phyloP scores from a whole-genome alignment of 2,329 filamentous ascomycete genomes.

The Fusarium sp. region DNA sequence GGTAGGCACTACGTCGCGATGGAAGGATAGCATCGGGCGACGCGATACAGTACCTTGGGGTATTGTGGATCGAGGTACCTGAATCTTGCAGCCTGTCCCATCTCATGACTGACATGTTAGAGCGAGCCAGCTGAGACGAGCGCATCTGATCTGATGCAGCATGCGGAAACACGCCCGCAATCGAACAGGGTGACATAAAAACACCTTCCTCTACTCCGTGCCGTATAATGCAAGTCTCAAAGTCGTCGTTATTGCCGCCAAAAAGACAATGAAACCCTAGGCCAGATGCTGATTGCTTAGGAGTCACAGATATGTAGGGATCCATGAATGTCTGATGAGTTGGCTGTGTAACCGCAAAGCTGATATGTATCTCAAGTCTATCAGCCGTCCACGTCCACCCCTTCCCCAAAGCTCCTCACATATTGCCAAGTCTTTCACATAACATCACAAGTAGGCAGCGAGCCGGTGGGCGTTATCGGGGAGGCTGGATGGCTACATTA shows the following conservation, averaged over 20 bases:
- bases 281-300: slow-evolving; percentile 18
- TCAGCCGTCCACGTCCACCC: slow-evolving; percentile 6
- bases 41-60: slow-evolving; percentile 18
- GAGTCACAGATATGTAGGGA: slow-evolving; percentile 26
- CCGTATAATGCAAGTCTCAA: slow-evolving; percentile 13
- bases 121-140: slow-evolving; percentile 20
- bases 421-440: slow-evolving; percentile 24
- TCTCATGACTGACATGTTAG: slow-evolving; percentile 28
- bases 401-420: slow-evolving; percentile 14
- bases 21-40: slow-evolving; percentile 30
- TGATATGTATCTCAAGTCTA: slow-evolving; percentile 32
- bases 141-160: slow-evolving; percentile 29
- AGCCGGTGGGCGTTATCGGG: slow-evolving; percentile 30
- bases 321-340: slow-evolving; percentile 44
- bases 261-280: slow-evolving; percentile 11
- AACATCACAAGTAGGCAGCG: slow-evolving; percentile 13
- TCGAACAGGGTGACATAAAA: background rate
- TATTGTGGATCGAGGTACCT: slow-evolving; percentile 39
- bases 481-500: slow-evolving; percentile 31
- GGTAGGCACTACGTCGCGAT: slow-evolving; percentile 7
- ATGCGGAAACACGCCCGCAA: slow-evolving; percentile 17
- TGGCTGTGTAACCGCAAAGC: slow-evolving; percentile 47
- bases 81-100: slow-evolving; percentile 36
- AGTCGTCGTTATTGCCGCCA: slow-evolving; percentile 15
- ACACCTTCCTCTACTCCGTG: slow-evolving; percentile 4